Conservation (phyloP, 2,329 filamentous ascomycete genomes). For the Paecilomyces niveus region DNA sequence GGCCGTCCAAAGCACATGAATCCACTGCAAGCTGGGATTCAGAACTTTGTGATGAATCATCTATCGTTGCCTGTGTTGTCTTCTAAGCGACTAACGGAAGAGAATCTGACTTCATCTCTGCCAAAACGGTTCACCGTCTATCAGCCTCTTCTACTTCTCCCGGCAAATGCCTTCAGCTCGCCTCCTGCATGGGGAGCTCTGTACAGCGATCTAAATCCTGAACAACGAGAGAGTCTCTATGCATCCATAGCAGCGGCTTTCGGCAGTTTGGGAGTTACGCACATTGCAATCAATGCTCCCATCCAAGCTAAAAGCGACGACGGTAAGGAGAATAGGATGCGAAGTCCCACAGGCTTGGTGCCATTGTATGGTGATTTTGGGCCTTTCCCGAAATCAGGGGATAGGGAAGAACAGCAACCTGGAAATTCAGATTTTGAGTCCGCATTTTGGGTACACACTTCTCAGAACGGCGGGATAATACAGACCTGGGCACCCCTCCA, state of each 20-base stretch:
- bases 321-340: conserved; percentile 59
- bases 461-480: conserved; percentile 67
- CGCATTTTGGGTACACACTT: conserved; percentile 72
- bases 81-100: conserved; percentile 9
- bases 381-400: conserved; percentile 26
- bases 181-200: conserved; percentile 20
- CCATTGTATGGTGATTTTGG: conserved; percentile 73
- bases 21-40: conserved; percentile 25
- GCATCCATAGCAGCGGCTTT: conserved; percentile 35
- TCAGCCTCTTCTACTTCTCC: conserved; percentile 51
- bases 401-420: conserved; percentile 19
- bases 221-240: conserved; percentile 33
- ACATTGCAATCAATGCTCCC: conserved; percentile 53
- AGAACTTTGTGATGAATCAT: conserved; percentile 20
- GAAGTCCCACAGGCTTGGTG: conserved; percentile 63
- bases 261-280: conserved; percentile 36
- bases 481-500: conserved; percentile 85
- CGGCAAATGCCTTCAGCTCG: conserved; percentile 38
- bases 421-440: conserved; percentile 49
- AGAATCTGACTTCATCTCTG: conserved; percentile 15
- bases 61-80: conserved; percentile 9
- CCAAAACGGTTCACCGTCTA: conserved; percentile 50
- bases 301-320: conserved; percentile 36
- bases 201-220: conserved; percentile 18
- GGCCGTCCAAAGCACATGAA: conserved; percentile 12